Percentiles rank a stretch among this genome's conserved stretches.
Evolutionary conservation across 441 rosid species (phyloP).

Genomic region (Adansonia rubrostipa): DNA sequence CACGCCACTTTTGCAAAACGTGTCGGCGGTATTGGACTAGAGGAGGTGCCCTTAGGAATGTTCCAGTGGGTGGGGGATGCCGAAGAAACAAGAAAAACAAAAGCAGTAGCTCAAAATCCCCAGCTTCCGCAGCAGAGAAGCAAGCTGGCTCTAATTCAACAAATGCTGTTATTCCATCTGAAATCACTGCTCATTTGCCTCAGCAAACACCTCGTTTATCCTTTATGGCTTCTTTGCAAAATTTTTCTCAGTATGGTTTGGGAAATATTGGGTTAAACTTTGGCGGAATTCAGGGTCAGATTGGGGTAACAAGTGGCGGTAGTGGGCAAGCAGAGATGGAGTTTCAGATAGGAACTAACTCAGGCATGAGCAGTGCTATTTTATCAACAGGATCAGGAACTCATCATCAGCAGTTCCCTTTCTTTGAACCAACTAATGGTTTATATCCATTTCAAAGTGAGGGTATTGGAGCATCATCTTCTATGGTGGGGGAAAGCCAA

Average conservation of each 20-base stretch:
- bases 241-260: conserved; percentile 27
- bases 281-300: conserved; percentile 34
- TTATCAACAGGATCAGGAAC: conserved; percentile 28
- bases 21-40: conserved; percentile 74
- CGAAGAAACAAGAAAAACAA: conserved; percentile 64
- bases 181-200: conserved; percentile 45
- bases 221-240: conserved; percentile 39
- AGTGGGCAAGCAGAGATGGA: conserved; percentile 26
- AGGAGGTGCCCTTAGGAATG: conserved; percentile 62
- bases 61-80: conserved; percentile 70
- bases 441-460: conserved; percentile 24
- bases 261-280: conserved; percentile 37
- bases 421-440: conserved; percentile 37
- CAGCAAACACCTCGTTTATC: conserved; percentile 38
- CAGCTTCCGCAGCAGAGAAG: conserved; percentile 21
- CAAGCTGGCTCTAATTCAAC: conserved; percentile 36
- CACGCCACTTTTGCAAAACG: conserved; percentile 69
- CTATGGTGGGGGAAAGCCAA: conserved; percentile 38
- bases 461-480: conserved; percentile 37
- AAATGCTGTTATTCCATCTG: conserved; percentile 31
- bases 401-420: conserved; percentile 38
- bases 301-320: conserved; percentile 27
- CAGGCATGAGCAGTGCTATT: conserved; percentile 39
- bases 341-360: conserved; percentile 40
- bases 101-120: conserved; percentile 45